Conservation (phyloP, 768 basidiomycete genomes). For the Leccinum arenicola region DNA sequence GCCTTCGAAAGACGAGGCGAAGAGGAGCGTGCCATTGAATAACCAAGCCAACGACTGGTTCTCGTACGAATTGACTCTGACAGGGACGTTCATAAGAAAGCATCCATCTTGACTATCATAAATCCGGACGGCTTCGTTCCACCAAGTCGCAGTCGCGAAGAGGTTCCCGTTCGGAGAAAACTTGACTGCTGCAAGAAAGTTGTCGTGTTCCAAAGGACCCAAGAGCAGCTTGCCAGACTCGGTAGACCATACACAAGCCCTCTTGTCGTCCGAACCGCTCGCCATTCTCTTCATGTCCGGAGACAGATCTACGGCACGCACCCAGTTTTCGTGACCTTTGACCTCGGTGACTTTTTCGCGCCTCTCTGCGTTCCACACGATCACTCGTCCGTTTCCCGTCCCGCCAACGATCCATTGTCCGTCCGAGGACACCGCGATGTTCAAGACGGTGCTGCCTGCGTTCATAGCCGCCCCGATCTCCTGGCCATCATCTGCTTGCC, state of each 20-base stretch:
- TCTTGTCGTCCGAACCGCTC: slow-evolving; percentile 13
- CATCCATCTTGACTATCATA: slow-evolving; percentile 7
- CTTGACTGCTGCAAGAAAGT: slow-evolving; percentile 6
- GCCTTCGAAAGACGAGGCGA: slow-evolving; percentile 9
- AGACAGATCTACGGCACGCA: slow-evolving; percentile 20
- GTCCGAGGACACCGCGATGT: slow-evolving; percentile 6
- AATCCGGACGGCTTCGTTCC: slow-evolving; percentile 11
- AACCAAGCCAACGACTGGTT: slow-evolving; percentile 16
- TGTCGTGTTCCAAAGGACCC: slow-evolving; percentile 7
- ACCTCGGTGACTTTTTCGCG: slow-evolving; percentile 6
- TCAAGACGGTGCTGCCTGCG: slow-evolving; percentile 6
- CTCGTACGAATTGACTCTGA: slow-evolving; percentile 9
- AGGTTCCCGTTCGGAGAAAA: slow-evolving; percentile 12
- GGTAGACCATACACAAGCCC: slow-evolving; percentile 11
- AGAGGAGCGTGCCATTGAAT: neutral
- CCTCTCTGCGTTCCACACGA: slow-evolving; percentile 10
- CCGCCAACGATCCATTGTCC: slow-evolving; percentile 11
- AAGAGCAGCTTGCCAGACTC: slow-evolving; percentile 6
- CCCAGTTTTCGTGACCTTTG: slow-evolving; percentile 6
- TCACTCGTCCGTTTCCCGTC: slow-evolving; percentile 3
- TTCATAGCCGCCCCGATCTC: slow-evolving; percentile 5
- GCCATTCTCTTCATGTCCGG: slow-evolving; percentile 7
- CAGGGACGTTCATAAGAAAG: slow-evolving; percentile 7
- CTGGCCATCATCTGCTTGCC: slow-evolving; percentile 2
- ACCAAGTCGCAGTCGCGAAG: slow-evolving; percentile 16